Evolutionary conservation across 2,329 filamentous ascomycete species (phyloP).

Genomic region (Arachnomyces sp.): DNA sequence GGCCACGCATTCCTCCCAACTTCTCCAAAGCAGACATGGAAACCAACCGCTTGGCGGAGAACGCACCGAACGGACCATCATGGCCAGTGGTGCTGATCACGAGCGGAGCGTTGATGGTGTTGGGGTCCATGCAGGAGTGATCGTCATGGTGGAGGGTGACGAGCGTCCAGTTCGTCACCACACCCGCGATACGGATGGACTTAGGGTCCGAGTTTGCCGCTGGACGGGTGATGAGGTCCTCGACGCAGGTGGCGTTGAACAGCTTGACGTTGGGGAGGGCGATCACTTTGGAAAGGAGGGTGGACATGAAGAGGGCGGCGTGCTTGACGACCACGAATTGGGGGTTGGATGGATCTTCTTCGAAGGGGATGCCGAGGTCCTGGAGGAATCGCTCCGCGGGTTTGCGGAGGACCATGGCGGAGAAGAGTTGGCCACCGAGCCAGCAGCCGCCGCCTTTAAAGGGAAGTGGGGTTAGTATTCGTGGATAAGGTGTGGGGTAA

Average conservation of each 20-base stretch:
- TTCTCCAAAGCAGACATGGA: conserved; percentile 77
- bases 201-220: conserved; percentile 40
- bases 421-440: conserved; percentile 91
- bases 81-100: conserved; percentile 87
- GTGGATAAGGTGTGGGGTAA: not conserved
- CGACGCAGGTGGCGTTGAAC: conserved; percentile 89
- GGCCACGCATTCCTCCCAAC: conserved; percentile 83
- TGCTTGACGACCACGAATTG: conserved; percentile 91
- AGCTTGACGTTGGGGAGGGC: conserved; percentile 87
- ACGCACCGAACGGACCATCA: conserved; percentile 84
- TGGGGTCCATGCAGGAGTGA: conserved; percentile 93
- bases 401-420: conserved; percentile 91
- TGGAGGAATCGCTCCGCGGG: conserved; percentile 77
- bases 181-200: conserved; percentile 68
- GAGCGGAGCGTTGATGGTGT: conserved; percentile 88
- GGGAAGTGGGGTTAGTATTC: not conserved
- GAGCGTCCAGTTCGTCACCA: conserved; percentile 94
- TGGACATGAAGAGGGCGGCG: conserved; percentile 85
- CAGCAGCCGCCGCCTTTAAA: conserved; percentile 69
- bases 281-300: conserved; percentile 74
- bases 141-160: conserved; percentile 82
- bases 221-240: conserved; percentile 82
- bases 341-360: conserved; percentile 81
- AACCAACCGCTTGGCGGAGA: conserved; percentile 83
- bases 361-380: conserved; percentile 75